Evolutionary conservation across 805 yeast genomes (phyloP).

Genomic region (Candida ficus): DNA sequence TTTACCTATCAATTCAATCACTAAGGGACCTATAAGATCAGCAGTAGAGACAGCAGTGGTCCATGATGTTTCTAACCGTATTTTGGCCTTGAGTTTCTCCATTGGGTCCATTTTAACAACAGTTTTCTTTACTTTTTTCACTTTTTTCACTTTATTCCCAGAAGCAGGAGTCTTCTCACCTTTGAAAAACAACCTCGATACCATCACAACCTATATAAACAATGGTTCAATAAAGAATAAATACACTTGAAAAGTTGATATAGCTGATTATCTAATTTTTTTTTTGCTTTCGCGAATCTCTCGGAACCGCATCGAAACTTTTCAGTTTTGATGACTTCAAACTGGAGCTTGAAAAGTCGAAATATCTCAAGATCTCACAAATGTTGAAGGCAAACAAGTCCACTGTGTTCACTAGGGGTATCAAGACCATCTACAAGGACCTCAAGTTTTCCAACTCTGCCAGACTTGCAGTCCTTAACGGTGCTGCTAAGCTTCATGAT

Average conservation of each 20-base stretch:
- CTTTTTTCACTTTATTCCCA: conserved; percentile 12
- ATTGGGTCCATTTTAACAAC: background rate
- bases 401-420: conserved; percentile 13
- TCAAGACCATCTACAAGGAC: conserved; percentile 64
- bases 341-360: no score
- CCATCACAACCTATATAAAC: conserved; percentile 22
- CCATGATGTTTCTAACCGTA: conserved; percentile 18
- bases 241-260: background rate
- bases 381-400: conserved; percentile 3
- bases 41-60: conserved; percentile 22
- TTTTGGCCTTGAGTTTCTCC: conserved; percentile 5
- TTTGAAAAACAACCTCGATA: conserved; percentile 31
- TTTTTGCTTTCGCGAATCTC: no score
- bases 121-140: conserved; percentile 7
- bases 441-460: conserved; percentile 96
- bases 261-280: background rate
- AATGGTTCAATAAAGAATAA: no score
- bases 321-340: background rate
- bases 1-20: conserved; percentile 15
- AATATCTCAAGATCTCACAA: no score
- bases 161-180: conserved; percentile 24
- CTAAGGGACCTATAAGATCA: conserved; percentile 31
- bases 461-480: conserved; percentile 87
- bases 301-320: background rate
- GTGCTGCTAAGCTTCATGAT: conserved; percentile 92